Evolutionary conservation across 2,329 filamentous ascomycete genomes (phyloP), one percentile per base, ranked within the genome.

Genomic region (Penicillium sp.): DNA sequence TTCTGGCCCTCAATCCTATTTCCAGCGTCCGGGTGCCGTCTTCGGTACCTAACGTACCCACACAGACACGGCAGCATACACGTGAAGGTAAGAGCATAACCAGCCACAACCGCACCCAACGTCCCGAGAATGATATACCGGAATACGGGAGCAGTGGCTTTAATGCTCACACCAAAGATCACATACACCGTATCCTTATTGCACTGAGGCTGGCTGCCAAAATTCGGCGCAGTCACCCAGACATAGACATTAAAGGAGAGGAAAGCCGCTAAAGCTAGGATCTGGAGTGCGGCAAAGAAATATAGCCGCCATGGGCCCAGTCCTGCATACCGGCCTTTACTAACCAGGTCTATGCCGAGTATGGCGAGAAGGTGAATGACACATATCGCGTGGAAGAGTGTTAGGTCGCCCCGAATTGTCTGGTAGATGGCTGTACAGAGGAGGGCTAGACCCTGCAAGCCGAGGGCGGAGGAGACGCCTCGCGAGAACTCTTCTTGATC

Each of bases 401-500:
- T 60, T n/a, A 61, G 46, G 5, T 61, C 57, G 16, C 40, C 52
- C 38, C 50, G 58, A 16, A 60, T 35, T 19, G 57, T 61, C 37
- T 61, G 59, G 46, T 61, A 61, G 11, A 61, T 61, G 35, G 59
- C 59, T 17, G 59, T 61, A 42, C 59, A 61, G 28, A 61, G 59
- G 19, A 61, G 50, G n/a, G 59, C 59, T 14, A 61, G 54, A 1
- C 59, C 57, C 54, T 61, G 59, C 40, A 61, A 53, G 22, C 59
- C 59, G 5, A 61, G 57, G 5, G 57, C 59, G 10, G 59, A 60
- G 7, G 57, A 61, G 11, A 61, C 57, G 7, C 59, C 50, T 5
- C 59, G 57, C 0, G 59, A 58, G 49, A 61, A 61, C 38, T 61
- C 59, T 30, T 54, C 52, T 48, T 58, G 49, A 6, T 61, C 57